Evolutionary conservation across 1,284 basidiomycete species (phyloP).

Genomic region (Kwoniella shivajii): DNA sequence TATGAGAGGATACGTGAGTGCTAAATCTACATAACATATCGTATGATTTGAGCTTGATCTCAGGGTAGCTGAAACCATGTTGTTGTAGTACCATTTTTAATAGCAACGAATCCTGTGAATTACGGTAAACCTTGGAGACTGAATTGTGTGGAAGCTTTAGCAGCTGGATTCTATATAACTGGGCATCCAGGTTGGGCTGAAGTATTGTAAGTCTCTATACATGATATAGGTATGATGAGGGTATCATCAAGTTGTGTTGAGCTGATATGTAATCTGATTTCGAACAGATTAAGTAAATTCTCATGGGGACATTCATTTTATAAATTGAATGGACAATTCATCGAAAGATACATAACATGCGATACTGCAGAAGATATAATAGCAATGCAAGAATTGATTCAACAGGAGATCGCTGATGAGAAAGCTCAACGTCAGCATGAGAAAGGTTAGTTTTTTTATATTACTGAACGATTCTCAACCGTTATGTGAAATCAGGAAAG

Average conservation of each 20-base stretch:
- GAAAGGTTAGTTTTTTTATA: constrained; percentile 57
- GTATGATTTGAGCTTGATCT: too few species aligned
- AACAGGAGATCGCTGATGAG: constrained; percentile 70
- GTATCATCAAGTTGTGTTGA: too few species aligned
- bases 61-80: too few species aligned
- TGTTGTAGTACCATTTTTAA: constrained; percentile 92
- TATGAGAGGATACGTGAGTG: constrained; percentile 83
- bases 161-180: constrained; percentile 88
- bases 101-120: constrained; percentile 92
- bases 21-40: too few species aligned
- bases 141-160: constrained; percentile 89
- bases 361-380: constrained; percentile 65
- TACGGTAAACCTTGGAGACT: constrained; percentile 92
- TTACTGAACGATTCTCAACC: too few species aligned
- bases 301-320: constrained; percentile 87
- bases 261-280: not conserved
- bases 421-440: constrained; percentile 61
- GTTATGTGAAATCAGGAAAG: too few species aligned
- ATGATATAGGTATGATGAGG: too few species aligned
- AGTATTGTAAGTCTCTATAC: constrained; percentile 55
- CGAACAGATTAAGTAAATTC: constrained; percentile 66
- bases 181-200: constrained; percentile 81
- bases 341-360: constrained; percentile 75
- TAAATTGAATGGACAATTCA: constrained; percentile 72
- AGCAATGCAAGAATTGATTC: constrained; percentile 70